These are phyloP conservation scores for Sutorius australiensis DNA, from an alignment of 768 basidiomycete species.

Conservation along the genomic window DNA sequence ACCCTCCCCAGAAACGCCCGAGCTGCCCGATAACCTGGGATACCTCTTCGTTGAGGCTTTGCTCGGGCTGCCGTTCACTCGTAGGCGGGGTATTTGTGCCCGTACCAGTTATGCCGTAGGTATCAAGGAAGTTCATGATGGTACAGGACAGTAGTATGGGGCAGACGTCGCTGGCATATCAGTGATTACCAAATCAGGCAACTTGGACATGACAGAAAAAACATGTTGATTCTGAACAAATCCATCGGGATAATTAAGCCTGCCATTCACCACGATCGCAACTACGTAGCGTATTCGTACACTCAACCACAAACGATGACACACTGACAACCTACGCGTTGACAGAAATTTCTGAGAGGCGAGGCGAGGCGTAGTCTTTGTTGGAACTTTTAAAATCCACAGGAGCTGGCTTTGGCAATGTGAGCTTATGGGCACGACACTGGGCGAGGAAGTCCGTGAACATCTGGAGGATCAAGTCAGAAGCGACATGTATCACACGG, in stretches of 20 bases:
- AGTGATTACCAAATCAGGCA: constrained; percentile 14
- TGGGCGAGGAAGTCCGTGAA: constrained; percentile 88
- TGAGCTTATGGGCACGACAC: constrained; percentile 59
- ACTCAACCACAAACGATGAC: constrained; percentile 2
- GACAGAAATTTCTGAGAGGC: constrained; percentile 25
- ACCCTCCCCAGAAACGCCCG: constrained; percentile 85
- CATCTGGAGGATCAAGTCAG: constrained; percentile 53
- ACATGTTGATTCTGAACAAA: not conserved
- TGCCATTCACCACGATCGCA: not conserved
- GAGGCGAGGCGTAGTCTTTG: constrained; percentile 20
- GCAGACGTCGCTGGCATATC: not conserved
- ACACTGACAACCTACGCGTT: constrained; percentile 20
- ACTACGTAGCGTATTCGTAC: constrained; percentile 11
- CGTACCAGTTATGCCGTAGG: constrained; percentile 50
- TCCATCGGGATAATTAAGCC: no score
- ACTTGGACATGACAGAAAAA: not conserved
- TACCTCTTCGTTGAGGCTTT: constrained; percentile 80
- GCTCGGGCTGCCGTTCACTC: constrained; percentile 41
- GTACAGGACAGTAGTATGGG: not conserved
- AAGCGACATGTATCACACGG: not conserved
- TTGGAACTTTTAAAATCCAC: constrained; percentile 10
- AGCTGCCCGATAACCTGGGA: constrained; percentile 85
- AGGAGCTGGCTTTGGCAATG: constrained; percentile 23
- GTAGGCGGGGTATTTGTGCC: constrained; percentile 46
- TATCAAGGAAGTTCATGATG: constrained; percentile 71